A percentile compares a stretch with the other conserved stretches of the same genome.
phyloP scores from a whole-genome alignment of 306 rosid genomes.

The Medicago lupulina region DNA sequence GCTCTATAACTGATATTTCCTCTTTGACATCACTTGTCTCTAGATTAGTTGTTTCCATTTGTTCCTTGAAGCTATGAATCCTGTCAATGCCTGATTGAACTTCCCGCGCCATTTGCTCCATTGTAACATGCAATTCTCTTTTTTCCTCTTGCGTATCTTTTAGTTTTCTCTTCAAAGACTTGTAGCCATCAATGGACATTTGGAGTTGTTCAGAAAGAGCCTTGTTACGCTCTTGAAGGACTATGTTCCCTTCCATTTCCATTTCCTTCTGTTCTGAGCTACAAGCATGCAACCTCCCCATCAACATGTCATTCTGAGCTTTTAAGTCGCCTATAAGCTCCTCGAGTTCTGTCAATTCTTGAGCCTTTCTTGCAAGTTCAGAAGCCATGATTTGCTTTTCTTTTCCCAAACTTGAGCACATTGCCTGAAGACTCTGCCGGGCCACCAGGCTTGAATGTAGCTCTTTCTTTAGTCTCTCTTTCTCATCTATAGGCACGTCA shows the following conservation, averaged over 20 bases:
- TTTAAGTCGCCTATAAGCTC: conserved; percentile 72
- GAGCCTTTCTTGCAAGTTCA: conserved; percentile 85
- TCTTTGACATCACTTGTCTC: conserved; percentile 36
- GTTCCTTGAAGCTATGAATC: conserved; percentile 55
- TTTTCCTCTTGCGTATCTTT: conserved; percentile 64
- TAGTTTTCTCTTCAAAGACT: conserved; percentile 64
- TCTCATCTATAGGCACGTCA: conserved; percentile 70
- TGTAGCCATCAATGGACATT: conserved; percentile 72
- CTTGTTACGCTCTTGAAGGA: conserved; percentile 70
- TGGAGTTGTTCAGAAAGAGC: conserved; percentile 70
- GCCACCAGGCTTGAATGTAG: conserved; percentile 75
- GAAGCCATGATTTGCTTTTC: conserved; percentile 92
- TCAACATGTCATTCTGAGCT: conserved; percentile 72
- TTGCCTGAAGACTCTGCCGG: conserved; percentile 77
- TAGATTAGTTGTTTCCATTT: conserved; percentile 29
- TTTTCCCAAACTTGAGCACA: conserved; percentile 93
- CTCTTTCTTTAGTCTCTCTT: conserved; percentile 73
- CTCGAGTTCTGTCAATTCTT: conserved; percentile 70
- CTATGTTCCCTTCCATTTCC: conserved; percentile 57
- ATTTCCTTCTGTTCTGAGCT: conserved; percentile 56
- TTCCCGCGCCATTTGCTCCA: conserved; percentile 68
- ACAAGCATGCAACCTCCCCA: conserved; percentile 62
- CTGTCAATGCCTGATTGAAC: conserved; percentile 61
- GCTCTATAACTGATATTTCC: conserved; percentile 64
- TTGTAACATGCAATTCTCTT: conserved; percentile 39